A percentile compares a stretch with the other conserved stretches of the same genome.
Evolutionary conservation across 306 rosid genomes (phyloP).

Genomic region (Purshia tridentata): DNA sequence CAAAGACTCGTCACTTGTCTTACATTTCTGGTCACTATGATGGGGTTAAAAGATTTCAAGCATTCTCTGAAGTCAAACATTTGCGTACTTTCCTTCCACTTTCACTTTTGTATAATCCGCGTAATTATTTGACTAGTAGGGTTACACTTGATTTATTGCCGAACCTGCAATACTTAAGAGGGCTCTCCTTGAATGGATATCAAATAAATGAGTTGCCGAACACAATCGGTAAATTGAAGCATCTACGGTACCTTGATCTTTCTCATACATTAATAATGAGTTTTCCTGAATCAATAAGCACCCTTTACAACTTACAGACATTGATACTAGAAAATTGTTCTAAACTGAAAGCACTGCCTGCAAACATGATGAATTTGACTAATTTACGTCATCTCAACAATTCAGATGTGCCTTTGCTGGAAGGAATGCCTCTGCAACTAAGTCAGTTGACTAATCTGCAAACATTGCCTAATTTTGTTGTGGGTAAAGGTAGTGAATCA

Average conservation of each 20-base stretch:
- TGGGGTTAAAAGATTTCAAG: not conserved
- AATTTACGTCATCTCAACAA: constrained; percentile 8
- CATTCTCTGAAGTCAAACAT: not conserved
- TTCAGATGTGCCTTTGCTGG: not conserved
- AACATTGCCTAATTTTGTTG: constrained; percentile 11
- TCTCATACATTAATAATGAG: not conserved
- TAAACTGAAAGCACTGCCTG: not conserved
- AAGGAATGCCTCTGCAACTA: constrained; percentile 21
- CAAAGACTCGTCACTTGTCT: constrained; percentile 31
- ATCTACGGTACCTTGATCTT: constrained; percentile 28
- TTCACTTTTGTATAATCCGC: too few species aligned
- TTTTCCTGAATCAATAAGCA: constrained; percentile 24
- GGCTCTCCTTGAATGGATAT: constrained; percentile 5
- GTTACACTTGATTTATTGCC: not conserved
- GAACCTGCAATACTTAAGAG: constrained; percentile 13
- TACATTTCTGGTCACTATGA: not conserved
- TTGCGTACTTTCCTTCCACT: not conserved
- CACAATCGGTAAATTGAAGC: constrained; percentile 13
- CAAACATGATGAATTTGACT: not conserved
- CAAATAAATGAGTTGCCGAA: constrained; percentile 6
- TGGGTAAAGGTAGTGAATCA: not conserved
- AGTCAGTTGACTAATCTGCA: constrained; percentile 19
- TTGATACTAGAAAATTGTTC: constrained; percentile 21
- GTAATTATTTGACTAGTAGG: not conserved
- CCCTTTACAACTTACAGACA: constrained; percentile 35